A percentile compares a stretch with the other conserved stretches of the same genome.
phyloP scores from a whole-genome alignment of 495 filamentous ascomycete species.

The Lichina pygmaea region DNA sequence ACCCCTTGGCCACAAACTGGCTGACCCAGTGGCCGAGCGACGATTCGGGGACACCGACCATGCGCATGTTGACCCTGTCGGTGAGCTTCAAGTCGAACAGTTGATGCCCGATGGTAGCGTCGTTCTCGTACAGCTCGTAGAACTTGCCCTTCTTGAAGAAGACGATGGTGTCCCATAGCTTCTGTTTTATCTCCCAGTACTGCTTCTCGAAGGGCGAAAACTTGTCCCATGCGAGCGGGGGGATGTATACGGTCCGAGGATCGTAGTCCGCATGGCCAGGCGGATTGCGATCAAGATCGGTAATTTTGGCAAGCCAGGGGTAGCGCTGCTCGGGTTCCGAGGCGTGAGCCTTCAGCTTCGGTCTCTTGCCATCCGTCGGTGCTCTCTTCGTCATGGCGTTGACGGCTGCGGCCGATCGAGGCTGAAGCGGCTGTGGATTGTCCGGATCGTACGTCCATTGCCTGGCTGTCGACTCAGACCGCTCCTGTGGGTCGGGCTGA shows the following conservation, averaged over 20 bases:
- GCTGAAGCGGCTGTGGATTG: constrained; percentile 31
- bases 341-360: constrained; percentile 50
- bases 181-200: constrained; percentile 99
- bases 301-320: constrained; percentile 62
- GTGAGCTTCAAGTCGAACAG: constrained; percentile 95
- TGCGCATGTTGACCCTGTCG: constrained; percentile 96
- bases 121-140: constrained; percentile 95
- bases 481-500: constrained; percentile 23
- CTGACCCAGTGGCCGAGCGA: constrained; percentile 80
- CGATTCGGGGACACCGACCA: constrained; percentile 84
- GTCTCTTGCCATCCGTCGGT: constrained; percentile 14
- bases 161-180: constrained; percentile 88
- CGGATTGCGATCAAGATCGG: constrained; percentile 58
- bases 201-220: constrained; percentile 94
- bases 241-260: constrained; percentile 73
- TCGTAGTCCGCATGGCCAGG: constrained; percentile 74
- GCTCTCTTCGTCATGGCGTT: constrained; percentile 17
- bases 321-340: constrained; percentile 65
- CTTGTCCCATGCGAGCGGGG: constrained; percentile 40
- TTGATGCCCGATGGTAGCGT: constrained; percentile 91
- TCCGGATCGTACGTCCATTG: constrained; percentile 74
- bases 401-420: constrained; percentile 12
- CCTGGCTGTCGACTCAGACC: constrained; percentile 42
- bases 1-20: constrained; percentile 82
- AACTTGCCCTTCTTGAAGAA: constrained; percentile 99